Percentiles rank a stretch among this genome's conserved stretches.
Conservation (phyloP, 441 rosid species). For the Erodium trifolium region DNA sequence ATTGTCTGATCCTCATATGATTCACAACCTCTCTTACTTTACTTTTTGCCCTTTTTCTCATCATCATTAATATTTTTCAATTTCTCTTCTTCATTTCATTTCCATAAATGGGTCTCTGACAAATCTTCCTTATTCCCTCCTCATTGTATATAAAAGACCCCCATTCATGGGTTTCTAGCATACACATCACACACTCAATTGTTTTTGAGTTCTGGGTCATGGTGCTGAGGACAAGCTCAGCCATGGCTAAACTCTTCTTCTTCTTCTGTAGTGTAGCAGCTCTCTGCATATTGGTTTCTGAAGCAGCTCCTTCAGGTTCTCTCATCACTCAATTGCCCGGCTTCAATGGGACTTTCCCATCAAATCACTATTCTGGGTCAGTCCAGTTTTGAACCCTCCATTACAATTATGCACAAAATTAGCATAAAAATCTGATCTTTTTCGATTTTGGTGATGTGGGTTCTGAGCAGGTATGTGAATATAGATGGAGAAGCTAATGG, state of each 20-base stretch:
- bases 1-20: neutral
- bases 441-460: neutral
- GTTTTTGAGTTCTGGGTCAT: neutral
- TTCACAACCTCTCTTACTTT: neutral
- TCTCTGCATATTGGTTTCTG: conserved; percentile 15
- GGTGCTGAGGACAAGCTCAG: neutral
- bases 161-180: neutral
- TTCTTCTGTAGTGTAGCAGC: neutral
- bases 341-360: conserved; percentile 41
- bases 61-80: neutral
- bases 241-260: conserved; percentile 23
- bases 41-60: neutral
- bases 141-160: no score
- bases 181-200: neutral
- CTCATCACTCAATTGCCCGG: conserved; percentile 46
- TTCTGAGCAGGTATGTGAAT: conserved; percentile 35
- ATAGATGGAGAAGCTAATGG: conserved; percentile 17
- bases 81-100: neutral
- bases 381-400: neutral
- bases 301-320: conserved; percentile 29
- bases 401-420: neutral
- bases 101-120: no score
- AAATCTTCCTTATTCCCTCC: no score
- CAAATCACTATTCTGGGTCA: conserved; percentile 50
- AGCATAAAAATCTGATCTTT: neutral